phyloP scores from a whole-genome alignment of 495 filamentous ascomycete genomes.

The Annulohypoxylon maeteangense region DNA sequence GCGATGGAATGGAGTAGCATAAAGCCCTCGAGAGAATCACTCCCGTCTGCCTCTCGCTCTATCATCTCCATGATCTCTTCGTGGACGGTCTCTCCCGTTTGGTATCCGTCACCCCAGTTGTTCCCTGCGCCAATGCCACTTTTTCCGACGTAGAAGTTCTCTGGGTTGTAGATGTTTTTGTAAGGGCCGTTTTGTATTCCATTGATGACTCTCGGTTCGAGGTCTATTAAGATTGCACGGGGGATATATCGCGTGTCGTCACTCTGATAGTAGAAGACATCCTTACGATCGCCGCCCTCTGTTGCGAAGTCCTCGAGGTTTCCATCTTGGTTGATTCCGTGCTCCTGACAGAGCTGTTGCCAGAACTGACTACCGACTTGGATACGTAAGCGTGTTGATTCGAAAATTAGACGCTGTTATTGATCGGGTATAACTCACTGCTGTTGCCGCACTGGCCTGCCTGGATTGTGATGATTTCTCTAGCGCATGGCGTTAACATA shows the following conservation, averaged over 20 bases:
- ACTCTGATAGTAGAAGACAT: conserved; percentile 99
- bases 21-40: conserved; percentile 97
- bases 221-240: conserved; percentile 91
- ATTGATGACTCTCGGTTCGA: conserved; percentile 94
- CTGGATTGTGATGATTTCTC: conserved; percentile 99
- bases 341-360: conserved; percentile 97
- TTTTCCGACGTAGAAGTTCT: conserved; percentile 96
- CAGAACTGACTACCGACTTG: conserved; percentile 93
- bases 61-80: conserved; percentile 99
- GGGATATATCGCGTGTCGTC: conserved; percentile 99
- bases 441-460: conserved; percentile 99
- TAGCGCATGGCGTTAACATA: conserved; percentile 51
- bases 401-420: neutral
- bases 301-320: conserved; percentile 96
- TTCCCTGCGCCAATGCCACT: conserved; percentile 93
- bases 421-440: conserved; percentile 67
- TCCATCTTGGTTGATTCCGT: conserved; percentile 96
- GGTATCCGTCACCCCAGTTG: conserved; percentile 97
- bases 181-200: conserved; percentile 91
- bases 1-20: conserved; percentile 99
- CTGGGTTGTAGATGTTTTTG: conserved; percentile 98
- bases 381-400: conserved; percentile 24
- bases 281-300: conserved; percentile 95
- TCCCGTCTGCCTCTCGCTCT: conserved; percentile 96
- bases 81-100: conserved; percentile 88